Base-by-base conservation (phyloP, 2,329 filamentous ascomycete species). In the Aureobasidium sp. region DNA sequence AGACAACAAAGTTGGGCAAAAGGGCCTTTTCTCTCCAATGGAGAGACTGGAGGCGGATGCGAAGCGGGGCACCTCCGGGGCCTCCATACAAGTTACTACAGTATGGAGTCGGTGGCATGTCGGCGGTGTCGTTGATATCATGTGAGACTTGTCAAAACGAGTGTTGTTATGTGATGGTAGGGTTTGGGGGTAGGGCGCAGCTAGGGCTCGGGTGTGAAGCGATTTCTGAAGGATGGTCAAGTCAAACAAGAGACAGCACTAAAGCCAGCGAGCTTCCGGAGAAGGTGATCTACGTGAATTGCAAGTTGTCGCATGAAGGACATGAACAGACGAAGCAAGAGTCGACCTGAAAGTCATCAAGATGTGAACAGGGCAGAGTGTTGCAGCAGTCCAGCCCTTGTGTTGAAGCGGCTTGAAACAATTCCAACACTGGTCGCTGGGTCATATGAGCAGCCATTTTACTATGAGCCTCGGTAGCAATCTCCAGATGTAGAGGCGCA, bases 401-500 rank as follows among this genome's bases (percentile, higher is more conserved):
- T 27, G 34, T 50, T 8, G 5, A 36, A 9, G 30, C 48, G 32
- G 36, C 25, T n/a, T 54, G 29, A 57, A 57, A 45, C 39, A 57
- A 13, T 36, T 34, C 29, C 53, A 29, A 34, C 39, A 45, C 34
- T 42, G 52, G 52, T 41, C 36, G 53, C 2, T 25, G 25, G 53
- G 53, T 55, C 21, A 21, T 21, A 21, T 21, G 21, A 21, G 21
- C 21, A 21, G 21, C 21, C 53, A 55, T 55, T 29, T 55, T 39
- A 55, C 30, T 39, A 55, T 6, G 6, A 54, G 37, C 54, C 54
- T 58, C 54, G 54, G 54, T 48, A 58, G 57, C 45, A 41, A 59
- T 59, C 32, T 59, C 34, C 32, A 59, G 34, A 59, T 58, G 54
- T 21, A 58, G 54, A 42, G 42, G 48, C 57, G 44, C 57, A 59